Percentiles rank a stretch among this genome's conserved stretches.
Conservation (phyloP, 2,329 filamentous ascomycete genomes). For the Blumeriella jaapii region DNA sequence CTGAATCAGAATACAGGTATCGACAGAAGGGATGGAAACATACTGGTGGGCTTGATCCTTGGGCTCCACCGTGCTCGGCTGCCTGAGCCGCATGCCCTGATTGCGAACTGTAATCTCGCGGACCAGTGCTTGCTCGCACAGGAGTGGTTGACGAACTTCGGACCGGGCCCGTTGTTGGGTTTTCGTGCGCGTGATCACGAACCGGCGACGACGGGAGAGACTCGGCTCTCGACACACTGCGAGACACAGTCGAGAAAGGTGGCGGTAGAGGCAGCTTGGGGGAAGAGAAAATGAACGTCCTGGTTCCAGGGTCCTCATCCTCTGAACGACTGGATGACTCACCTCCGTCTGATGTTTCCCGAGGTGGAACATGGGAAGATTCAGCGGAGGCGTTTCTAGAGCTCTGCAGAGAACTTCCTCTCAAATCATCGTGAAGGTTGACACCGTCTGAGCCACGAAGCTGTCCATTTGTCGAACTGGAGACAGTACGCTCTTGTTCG, state of each 20-base stretch:
- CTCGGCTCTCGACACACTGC: conserved; percentile 15
- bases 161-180: conserved; percentile 9
- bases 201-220: conserved; percentile 13
- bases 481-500: conserved; percentile 21
- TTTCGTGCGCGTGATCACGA: conserved; percentile 1
- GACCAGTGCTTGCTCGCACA: background rate
- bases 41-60: conserved; percentile 7
- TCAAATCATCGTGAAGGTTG: conserved; percentile 21
- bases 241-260: conserved; percentile 23
- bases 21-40: background rate
- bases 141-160: conserved; percentile 5
- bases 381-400: conserved; percentile 11
- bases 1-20: background rate
- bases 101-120: conserved; percentile 1
- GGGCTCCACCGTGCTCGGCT: too few relatives aligned
- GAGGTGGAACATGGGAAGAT: conserved; percentile 1
- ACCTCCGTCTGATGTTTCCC: background rate
- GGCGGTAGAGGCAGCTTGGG: conserved; percentile 18
- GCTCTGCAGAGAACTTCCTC: conserved; percentile 20
- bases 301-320: conserved; percentile 1
- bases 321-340: background rate
- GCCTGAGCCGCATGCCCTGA: too few relatives aligned
- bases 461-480: conserved; percentile 15
- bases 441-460: conserved; percentile 10
- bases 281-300: conserved; percentile 11